Base-by-base conservation (phyloP, 805 yeast species). In the Yamadazyma laniorum region DNA sequence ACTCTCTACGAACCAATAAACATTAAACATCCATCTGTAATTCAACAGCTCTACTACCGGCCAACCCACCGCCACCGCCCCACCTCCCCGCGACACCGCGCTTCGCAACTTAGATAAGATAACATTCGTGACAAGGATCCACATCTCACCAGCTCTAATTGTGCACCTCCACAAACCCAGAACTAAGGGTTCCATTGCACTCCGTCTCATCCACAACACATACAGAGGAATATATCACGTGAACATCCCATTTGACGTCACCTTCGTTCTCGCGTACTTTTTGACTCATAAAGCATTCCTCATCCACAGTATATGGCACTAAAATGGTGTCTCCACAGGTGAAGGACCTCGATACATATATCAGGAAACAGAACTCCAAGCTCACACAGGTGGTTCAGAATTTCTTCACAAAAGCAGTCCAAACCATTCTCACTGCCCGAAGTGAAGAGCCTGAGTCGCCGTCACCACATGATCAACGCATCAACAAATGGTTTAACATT, bases 401-500 rank as follows among this genome's bases (percentile, higher is more conserved):
- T 61, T 84, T 82, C 70, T 83, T 82, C 50, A 56, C 75, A 31
- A 82, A 81, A 52, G 67, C 85, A 1, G 77, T 82, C 14, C 76
- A 78, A 44, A 65, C 81, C 14, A 70, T 84, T 5, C 57, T 74
- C 26, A 75, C 74, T 39, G 60, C 81, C 4, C 59, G 80, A 42
- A 45, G 51, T 11, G 45, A 31, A 19, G 45, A 45, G 7, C 19
- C 12, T 6, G 35, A 34, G 8, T 34, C 14, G 25, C 12, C 39
- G 22, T 21, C 41, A 49, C 29, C 31, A 29, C 52, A 45, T 35
- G 34, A 49, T 32, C 40, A 45, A 18, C 35, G 71, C 44, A 42
- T 71, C 37, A 77, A 77, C 53, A 74, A 72, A 49, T 84, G 91
- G 91, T 79, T 80, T 53, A 74, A 80, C 51, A 53, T 79, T 15